Conservation (phyloP, 179 eudicot genomes). For the Beta lomatogona region DNA sequence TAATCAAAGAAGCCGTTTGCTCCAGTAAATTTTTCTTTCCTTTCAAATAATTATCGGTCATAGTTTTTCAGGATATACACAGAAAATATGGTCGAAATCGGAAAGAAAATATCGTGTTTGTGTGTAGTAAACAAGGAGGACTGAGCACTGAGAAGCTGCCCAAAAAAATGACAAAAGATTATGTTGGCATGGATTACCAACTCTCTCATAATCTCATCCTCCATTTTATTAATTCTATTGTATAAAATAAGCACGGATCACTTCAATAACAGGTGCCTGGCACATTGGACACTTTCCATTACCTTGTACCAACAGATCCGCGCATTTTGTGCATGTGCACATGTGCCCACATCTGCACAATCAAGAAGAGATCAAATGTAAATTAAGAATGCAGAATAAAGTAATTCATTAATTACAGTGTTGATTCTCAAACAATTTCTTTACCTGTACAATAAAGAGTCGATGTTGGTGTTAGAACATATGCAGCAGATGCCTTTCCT, state of each 20-base stretch:
- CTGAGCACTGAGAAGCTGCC: constrained; percentile 18
- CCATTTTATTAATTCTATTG: constrained; percentile 33
- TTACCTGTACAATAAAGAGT: constrained; percentile 78
- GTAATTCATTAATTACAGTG: neutral
- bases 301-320: constrained; percentile 53
- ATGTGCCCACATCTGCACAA: constrained; percentile 84
- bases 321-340: constrained; percentile 86
- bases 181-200: constrained; percentile 8
- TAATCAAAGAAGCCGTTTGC: constrained; percentile 15
- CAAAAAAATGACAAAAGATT: constrained; percentile 7
- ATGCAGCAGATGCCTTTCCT: constrained; percentile 76
- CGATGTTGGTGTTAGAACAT: constrained; percentile 55
- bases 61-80: constrained; percentile 30
- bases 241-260: constrained; percentile 64
- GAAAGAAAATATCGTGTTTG: neutral
- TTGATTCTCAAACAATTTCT: neutral
- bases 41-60: constrained; percentile 4
- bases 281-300: constrained; percentile 84
- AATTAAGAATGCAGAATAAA: neutral
- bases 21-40: constrained; percentile 16
- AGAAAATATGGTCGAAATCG: constrained; percentile 17
- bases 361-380: neutral
- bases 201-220: constrained; percentile 7
- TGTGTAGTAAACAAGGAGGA: constrained; percentile 14
- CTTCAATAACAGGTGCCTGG: constrained; percentile 75